Base-by-base conservation (phyloP, 2,329 filamentous ascomycete species). In the Chaetomiaceae sp. region DNA sequence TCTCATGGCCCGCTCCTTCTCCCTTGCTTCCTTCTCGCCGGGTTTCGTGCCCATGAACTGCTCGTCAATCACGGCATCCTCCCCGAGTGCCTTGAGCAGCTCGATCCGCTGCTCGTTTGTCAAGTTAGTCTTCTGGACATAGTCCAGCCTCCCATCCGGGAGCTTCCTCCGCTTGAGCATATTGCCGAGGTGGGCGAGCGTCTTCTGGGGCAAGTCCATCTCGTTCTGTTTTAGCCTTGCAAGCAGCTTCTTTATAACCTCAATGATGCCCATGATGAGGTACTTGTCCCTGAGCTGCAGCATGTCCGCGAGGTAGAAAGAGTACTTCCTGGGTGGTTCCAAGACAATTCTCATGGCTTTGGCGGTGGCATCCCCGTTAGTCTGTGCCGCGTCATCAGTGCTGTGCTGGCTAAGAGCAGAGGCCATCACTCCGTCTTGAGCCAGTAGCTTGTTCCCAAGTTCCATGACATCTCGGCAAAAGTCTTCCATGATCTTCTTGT, bases 391-490 rank as follows among this genome's bases (percentile, higher is more conserved):
- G 23, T 48, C 41, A 18, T 32, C 58, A 54, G 38, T 62, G 58
- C 53, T 59, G 49, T 62, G 54, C 2, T 62, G 60, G 47, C 66
- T 67, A 33, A 90, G 69, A 11, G 88, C 87, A 41, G 85, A 87
- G 2, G 89, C 82, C 58, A 99, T 84, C 54, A 96, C 80, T 46
- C 84, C 85, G 67, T 95, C 94, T 62, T 96, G 85, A 36, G 89
- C 85, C 65, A 97, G 88, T 1, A 96, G 78, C 32, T 81, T 79
- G 64, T 95, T 89, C 0, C 92, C 91, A 65, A 96, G 88, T 63
- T 97, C 90, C 82, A 99, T 99, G 13, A 89, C 88, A 65, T 96
- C 90, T 60, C 94, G 85, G 66, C 91, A 96, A 64, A 97, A 96
- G 53, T 96, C 85, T 63, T 90, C 86, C 89, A 99, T 91, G 49